Conservation (phyloP, 805 yeast genomes). For the Pichia sporocuriosa region DNA sequence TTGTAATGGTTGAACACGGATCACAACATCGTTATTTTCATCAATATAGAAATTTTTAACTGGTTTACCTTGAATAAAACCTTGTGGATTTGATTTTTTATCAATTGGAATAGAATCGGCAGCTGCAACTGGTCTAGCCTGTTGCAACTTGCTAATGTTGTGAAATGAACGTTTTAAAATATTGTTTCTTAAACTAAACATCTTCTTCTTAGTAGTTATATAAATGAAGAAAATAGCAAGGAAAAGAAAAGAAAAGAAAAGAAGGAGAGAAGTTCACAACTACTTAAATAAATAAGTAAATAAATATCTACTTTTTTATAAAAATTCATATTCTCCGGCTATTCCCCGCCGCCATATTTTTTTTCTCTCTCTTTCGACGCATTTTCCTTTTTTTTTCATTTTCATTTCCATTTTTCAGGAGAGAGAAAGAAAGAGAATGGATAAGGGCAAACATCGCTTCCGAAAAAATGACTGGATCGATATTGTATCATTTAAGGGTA, state of each 20-base stretch:
- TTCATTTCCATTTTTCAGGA: too few species aligned
- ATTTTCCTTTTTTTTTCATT: too few species aligned
- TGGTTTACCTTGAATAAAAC: constrained; percentile 17
- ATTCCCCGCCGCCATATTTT: too few species aligned
- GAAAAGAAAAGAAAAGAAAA: neutral
- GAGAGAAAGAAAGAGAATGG: too few species aligned
- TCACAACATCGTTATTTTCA: constrained; percentile 39
- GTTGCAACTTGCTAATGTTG: neutral
- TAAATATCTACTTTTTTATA: too few species aligned
- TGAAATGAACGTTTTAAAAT: constrained; percentile 3
- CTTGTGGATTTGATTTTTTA: constrained; percentile 12
- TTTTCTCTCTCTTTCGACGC: too few species aligned
- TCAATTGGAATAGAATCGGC: constrained; percentile 12
- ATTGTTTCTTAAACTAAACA: constrained; percentile 1
- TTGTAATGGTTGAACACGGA: constrained; percentile 72
- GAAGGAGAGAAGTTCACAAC: neutral
- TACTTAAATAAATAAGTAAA: too few species aligned
- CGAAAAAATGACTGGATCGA: too few species aligned
- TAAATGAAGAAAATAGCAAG: neutral
- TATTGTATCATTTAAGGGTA: too few species aligned
- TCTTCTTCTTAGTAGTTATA: neutral
- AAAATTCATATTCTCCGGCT: too few species aligned
- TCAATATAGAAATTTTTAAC: constrained; percentile 20
- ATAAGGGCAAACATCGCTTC: neutral
- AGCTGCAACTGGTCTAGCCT: constrained; percentile 7